Percentiles rank a stretch among this genome's conserved stretches.
These are phyloP conservation scores for Cercis canadensis DNA, from an alignment of 306 rosid species.

Conservation along the genomic window DNA sequence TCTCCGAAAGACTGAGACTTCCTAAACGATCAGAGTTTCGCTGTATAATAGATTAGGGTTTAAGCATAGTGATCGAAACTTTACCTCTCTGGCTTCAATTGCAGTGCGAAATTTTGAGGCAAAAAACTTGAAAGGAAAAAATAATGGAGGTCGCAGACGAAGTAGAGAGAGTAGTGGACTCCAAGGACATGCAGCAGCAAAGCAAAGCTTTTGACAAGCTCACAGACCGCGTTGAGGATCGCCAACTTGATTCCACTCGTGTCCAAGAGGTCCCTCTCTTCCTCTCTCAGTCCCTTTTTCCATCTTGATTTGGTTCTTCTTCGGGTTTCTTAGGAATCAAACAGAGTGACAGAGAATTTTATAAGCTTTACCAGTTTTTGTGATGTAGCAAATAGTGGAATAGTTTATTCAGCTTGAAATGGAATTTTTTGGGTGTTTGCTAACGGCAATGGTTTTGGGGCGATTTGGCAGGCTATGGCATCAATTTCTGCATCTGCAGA, in stretches of 20 bases:
- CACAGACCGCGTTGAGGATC: constrained; percentile 98
- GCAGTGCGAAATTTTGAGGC: background rate
- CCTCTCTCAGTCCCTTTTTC: background rate
- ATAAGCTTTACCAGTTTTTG: background rate
- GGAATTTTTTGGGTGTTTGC: background rate
- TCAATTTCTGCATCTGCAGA: too few relatives aligned
- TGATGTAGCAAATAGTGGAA: too few relatives aligned
- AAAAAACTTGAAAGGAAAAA: constrained; percentile 1
- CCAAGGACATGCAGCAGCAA: constrained; percentile 91
- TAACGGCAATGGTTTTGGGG: too few relatives aligned
- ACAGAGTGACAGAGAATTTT: background rate
- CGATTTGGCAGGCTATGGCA: too few relatives aligned
- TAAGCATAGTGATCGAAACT: background rate
- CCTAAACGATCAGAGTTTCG: too few relatives aligned
- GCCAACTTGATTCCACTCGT: constrained; percentile 95
- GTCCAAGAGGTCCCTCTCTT: constrained; percentile 70
- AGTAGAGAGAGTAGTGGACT: constrained; percentile 69
- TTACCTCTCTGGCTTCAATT: background rate
- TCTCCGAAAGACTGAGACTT: background rate
- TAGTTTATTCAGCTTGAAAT: background rate
- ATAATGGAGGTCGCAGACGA: constrained; percentile 83
- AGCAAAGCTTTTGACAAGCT: constrained; percentile 96
- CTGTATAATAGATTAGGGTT: background rate
- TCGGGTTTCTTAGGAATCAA: background rate
- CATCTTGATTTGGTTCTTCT: background rate